Evolutionary conservation across 148 eudicot genomes (phyloP).

Genomic region (Rhododendron molle): DNA sequence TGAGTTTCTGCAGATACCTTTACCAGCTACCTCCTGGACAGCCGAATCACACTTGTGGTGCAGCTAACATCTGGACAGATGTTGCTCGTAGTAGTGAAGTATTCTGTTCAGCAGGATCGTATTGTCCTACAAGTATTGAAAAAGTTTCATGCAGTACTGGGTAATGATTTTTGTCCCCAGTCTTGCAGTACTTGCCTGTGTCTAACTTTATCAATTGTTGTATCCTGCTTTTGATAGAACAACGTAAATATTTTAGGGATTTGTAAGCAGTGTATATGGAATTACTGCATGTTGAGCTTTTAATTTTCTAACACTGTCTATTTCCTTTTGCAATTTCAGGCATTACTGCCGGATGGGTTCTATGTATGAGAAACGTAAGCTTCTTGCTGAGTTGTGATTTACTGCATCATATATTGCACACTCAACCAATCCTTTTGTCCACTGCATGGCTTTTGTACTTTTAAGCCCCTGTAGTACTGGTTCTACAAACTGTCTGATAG

Average conservation of each 20-base stretch:
- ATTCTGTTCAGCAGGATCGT: slow-evolving; percentile 86
- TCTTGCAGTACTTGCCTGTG: not conserved
- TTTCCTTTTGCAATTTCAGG: slow-evolving; percentile 39
- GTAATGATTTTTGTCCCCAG: slow-evolving; percentile 35
- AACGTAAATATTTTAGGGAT: not conserved
- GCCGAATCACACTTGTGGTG: slow-evolving; percentile 80
- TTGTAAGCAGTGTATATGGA: not conserved
- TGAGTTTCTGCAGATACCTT: slow-evolving; percentile 48
- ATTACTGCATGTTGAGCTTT: not conserved
- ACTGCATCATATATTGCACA: not conserved
- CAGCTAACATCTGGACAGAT: slow-evolving; percentile 91
- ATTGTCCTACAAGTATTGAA: slow-evolving; percentile 64
- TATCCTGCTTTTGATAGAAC: not conserved
- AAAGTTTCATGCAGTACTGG: slow-evolving; percentile 58
- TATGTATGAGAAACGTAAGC: slow-evolving; percentile 63
- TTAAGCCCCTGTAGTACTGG: not conserved
- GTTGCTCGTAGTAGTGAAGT: slow-evolving; percentile 36
- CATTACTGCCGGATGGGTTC: slow-evolving; percentile 86
- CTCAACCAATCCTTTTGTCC: not conserved
- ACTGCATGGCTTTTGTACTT: not conserved
- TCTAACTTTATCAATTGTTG: not conserved
- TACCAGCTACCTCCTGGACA: slow-evolving; percentile 66
- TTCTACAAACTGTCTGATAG: slow-evolving; percentile 1
- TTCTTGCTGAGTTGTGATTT: not conserved
- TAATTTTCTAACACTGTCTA: not conserved